Percentiles rank a stretch among this genome's conserved stretches.
These are phyloP conservation scores for Hymenoscyphus fraxineus DNA, from an alignment of 2,329 filamentous ascomycete species.

Conservation along the genomic window DNA sequence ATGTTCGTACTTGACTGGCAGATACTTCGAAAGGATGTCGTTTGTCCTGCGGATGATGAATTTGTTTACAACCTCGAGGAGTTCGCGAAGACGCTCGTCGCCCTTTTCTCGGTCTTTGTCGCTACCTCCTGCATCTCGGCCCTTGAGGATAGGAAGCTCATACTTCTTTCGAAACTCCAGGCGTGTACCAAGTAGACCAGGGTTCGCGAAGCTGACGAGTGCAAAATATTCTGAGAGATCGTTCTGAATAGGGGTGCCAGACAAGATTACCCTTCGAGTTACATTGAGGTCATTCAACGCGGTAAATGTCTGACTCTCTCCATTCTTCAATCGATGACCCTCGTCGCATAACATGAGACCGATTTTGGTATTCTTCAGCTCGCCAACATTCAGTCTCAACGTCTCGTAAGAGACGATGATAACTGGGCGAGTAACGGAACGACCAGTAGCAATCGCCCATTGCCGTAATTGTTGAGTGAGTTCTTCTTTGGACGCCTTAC, in stretches of 20 bases:
- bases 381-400: slow-evolving; percentile 82
- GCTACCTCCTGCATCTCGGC: slow-evolving; percentile 84
- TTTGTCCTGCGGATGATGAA: slow-evolving; percentile 98
- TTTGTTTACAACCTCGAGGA: slow-evolving; percentile 86
- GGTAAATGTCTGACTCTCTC: slow-evolving; percentile 90
- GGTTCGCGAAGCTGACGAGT: slow-evolving; percentile 93
- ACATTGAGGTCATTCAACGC: slow-evolving; percentile 90
- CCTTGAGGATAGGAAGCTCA: slow-evolving; percentile 86
- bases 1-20: slow-evolving; percentile 98
- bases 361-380: slow-evolving; percentile 85
- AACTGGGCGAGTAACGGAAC: slow-evolving; percentile 83
- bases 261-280: slow-evolving; percentile 85
- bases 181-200: slow-evolving; percentile 81
- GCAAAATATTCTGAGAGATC: slow-evolving; percentile 98
- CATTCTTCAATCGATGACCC: slow-evolving; percentile 94
- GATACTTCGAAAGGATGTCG: slow-evolving; percentile 94
- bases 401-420: slow-evolving; percentile 99
- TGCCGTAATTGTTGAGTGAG: slow-evolving; percentile 85
- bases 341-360: slow-evolving; percentile 94
- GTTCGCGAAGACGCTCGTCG: slow-evolving; percentile 75
- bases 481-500: slow-evolving; percentile 93
- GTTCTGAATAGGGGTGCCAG: slow-evolving; percentile 96
- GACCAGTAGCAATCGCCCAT: slow-evolving; percentile 90
- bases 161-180: slow-evolving; percentile 91
- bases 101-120: slow-evolving; percentile 79